Percentiles rank a stretch among this genome's conserved stretches.
Evolutionary conservation across 164 flowering plant species (phyloP).

Genomic region (Tinospora cordifolia): DNA sequence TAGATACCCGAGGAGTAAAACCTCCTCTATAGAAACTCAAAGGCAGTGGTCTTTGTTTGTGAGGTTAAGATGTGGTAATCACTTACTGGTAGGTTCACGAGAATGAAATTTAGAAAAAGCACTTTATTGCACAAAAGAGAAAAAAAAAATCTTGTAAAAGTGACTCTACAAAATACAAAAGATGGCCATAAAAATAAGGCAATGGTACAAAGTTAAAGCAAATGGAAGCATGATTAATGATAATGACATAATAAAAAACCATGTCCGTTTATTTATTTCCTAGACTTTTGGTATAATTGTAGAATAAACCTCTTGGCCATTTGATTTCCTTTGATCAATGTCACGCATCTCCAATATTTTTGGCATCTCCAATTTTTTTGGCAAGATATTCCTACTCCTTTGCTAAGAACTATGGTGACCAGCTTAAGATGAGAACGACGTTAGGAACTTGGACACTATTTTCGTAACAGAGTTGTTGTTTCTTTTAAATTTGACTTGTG

Average conservation of each 20-base stretch:
- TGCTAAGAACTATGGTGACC: too few relatives aligned
- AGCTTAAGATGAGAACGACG: too few relatives aligned
- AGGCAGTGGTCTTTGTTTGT: too few relatives aligned
- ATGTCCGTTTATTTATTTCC: neutral
- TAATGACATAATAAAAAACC: neutral
- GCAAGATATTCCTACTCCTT: too few relatives aligned
- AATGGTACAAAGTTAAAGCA: neutral
- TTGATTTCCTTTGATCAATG: too few relatives aligned
- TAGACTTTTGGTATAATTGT: neutral
- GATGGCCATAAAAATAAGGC: neutral
- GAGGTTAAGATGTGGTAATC: too few relatives aligned
- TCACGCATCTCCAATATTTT: too few relatives aligned
- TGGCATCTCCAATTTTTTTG: too few relatives aligned
- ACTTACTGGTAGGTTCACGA: neutral
- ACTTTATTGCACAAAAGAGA: neutral
- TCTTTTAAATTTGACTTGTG: neutral
- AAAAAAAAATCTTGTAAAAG: neutral
- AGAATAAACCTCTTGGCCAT: neutral
- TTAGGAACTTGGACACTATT: neutral
- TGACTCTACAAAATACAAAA: neutral
- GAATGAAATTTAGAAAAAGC: neutral
- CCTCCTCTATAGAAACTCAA: too few relatives aligned
- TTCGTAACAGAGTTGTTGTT: neutral
- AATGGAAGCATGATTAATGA: slow-evolving; percentile 3
- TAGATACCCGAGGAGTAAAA: too few relatives aligned